phyloP scores from a whole-genome alignment of 345 rosid genomes.

The Sisymbrium irio region DNA sequence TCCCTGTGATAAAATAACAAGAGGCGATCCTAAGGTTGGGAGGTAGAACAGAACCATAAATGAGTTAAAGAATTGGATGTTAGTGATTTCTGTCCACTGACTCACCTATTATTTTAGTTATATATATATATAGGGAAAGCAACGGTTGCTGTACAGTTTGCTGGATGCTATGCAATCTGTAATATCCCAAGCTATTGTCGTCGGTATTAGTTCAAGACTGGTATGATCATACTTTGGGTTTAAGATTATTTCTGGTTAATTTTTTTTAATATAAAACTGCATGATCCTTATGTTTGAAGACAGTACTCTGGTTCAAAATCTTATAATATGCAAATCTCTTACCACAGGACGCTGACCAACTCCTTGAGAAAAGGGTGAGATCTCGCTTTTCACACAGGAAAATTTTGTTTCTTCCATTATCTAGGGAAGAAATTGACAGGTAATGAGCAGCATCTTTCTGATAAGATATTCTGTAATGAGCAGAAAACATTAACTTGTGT shows the following conservation, averaged over 20 bases:
- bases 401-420: constrained; percentile 75
- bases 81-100: constrained; percentile 17
- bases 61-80: background rate
- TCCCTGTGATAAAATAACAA: background rate
- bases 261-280: too few relatives aligned
- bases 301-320: constrained; percentile 4
- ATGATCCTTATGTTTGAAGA: background rate
- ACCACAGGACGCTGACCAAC: constrained; percentile 90
- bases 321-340: background rate
- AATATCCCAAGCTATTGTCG: constrained; percentile 81
- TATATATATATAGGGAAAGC: constrained; percentile 78
- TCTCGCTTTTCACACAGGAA: constrained; percentile 92
- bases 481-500: constrained; percentile 6
- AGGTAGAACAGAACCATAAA: constrained; percentile 1
- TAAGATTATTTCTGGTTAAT: constrained; percentile 3
- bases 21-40: background rate
- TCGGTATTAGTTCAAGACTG: constrained; percentile 81
- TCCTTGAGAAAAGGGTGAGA: constrained; percentile 90
- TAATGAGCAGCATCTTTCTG: constrained; percentile 26
- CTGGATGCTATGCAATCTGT: constrained; percentile 96
- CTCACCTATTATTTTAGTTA: background rate
- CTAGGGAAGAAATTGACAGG: constrained; percentile 68
- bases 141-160: constrained; percentile 77
- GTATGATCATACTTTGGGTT: constrained; percentile 38
- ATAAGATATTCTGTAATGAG: constrained; percentile 5